A percentile compares a stretch with the other conserved stretches of the same genome.
Evolutionary conservation across 2,329 filamentous ascomycete species (phyloP).

Genomic region (Gaeumannomyces sp.): DNA sequence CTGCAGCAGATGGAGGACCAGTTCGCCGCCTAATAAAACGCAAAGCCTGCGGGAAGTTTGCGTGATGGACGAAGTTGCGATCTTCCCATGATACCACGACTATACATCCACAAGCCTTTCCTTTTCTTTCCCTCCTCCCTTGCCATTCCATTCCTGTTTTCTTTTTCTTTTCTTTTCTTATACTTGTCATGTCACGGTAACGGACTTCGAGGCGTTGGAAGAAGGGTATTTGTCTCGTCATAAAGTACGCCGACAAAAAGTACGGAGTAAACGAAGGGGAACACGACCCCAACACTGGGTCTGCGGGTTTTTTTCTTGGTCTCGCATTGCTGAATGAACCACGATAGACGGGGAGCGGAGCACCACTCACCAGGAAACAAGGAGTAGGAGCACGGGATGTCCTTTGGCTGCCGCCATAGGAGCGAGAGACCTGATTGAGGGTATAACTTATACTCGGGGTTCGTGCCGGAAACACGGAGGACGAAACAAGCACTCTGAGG

Average conservation of each 20-base stretch:
- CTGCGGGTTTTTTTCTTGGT: neutral
- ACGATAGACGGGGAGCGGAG: neutral
- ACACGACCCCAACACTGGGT: neutral
- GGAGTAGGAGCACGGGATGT: neutral
- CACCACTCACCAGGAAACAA: neutral
- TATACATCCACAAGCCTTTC: neutral
- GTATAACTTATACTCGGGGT: neutral
- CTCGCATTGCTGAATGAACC: neutral
- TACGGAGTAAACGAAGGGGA: neutral
- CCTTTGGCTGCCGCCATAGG: neutral
- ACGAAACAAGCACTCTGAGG: neutral
- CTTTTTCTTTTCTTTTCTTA: neutral
- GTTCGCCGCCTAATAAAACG: constrained; percentile 32
- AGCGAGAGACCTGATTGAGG: neutral
- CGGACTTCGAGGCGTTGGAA: neutral
- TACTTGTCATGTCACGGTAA: neutral
- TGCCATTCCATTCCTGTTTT: neutral
- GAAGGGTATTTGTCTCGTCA: neutral
- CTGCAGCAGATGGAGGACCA: constrained; percentile 33
- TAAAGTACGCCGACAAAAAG: neutral
- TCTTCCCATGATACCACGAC: constrained; percentile 9
- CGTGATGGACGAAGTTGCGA: constrained; percentile 3
- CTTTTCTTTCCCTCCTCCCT: neutral
- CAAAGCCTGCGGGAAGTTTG: neutral
- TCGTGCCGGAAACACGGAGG: neutral